A percentile compares a stretch with the other conserved stretches of the same genome.
Conservation (phyloP, 2,329 filamentous ascomycete species). For the Ambrosiella cleistominuta region DNA sequence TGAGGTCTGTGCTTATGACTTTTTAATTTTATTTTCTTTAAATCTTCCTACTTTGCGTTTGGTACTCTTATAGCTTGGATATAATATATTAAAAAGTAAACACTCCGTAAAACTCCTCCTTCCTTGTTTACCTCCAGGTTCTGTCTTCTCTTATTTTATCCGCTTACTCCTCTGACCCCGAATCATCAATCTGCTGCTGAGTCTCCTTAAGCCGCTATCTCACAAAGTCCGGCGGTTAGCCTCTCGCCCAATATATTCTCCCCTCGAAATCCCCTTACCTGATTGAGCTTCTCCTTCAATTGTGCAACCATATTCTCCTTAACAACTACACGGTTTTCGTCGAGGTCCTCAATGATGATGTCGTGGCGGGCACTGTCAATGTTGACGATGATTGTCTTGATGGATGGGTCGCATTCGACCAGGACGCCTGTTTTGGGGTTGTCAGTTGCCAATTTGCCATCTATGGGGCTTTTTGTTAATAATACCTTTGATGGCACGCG, state of each 20-base stretch:
- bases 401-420: slow-evolving; percentile 69
- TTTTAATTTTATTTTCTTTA: neutral
- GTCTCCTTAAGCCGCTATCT: slow-evolving; percentile 33
- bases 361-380: slow-evolving; percentile 55
- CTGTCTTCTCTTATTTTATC: neutral
- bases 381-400: slow-evolving; percentile 69
- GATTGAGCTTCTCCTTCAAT: slow-evolving; percentile 51
- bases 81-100: neutral
- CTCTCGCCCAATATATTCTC: neutral
- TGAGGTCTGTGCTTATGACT: neutral
- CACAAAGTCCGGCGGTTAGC: slow-evolving; percentile 9
- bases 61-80: neutral
- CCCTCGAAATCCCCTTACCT: slow-evolving; percentile 29
- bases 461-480: neutral
- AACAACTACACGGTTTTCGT: slow-evolving; percentile 58
- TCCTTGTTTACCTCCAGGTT: neutral
- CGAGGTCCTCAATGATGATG: slow-evolving; percentile 64
- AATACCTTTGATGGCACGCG: slow-evolving; percentile 38
- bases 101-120: neutral
- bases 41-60: neutral
- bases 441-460: slow-evolving; percentile 11
- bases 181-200: slow-evolving; percentile 32
- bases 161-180: slow-evolving; percentile 26
- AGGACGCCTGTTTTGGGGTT: slow-evolving; percentile 38
- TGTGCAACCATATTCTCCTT: slow-evolving; percentile 54